A percentile compares a stretch with the other conserved stretches of the same genome.
Evolutionary conservation across 805 yeast genomes (phyloP).

Genomic region (Monosporozyma servazzii): DNA sequence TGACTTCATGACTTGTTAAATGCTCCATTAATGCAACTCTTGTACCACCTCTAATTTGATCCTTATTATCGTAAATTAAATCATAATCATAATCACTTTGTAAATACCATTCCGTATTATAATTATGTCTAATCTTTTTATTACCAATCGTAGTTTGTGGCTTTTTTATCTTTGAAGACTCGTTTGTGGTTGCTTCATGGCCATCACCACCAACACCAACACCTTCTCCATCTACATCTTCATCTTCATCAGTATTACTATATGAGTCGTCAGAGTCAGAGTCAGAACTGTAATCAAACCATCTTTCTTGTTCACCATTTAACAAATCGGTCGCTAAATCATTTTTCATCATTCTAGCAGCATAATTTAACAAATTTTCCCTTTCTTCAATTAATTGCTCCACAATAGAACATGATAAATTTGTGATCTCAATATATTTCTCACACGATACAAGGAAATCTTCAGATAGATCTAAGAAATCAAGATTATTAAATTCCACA

Average conservation of each 20-base stretch:
- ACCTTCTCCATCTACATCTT: not conserved
- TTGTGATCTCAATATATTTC: slow-evolving; percentile 30
- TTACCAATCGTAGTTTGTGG: not conserved
- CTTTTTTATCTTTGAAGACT: slow-evolving; percentile 12
- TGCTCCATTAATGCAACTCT: slow-evolving; percentile 69
- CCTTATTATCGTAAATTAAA: slow-evolving; percentile 54
- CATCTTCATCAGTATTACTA: slow-evolving; percentile 1
- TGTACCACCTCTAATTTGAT: slow-evolving; percentile 76
- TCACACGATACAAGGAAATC: slow-evolving; percentile 27
- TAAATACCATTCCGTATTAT: slow-evolving; percentile 57
- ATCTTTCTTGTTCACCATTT: slow-evolving; percentile 37
- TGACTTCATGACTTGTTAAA: slow-evolving; percentile 61
- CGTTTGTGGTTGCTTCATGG: not conserved
- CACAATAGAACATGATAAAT: slow-evolving; percentile 33
- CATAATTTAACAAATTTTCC: slow-evolving; percentile 59
- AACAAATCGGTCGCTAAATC: slow-evolving; percentile 54
- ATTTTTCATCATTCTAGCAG: slow-evolving; percentile 70
- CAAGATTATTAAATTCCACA: slow-evolving; percentile 33
- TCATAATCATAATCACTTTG: slow-evolving; percentile 57
- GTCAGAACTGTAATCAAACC: slow-evolving; percentile 23
- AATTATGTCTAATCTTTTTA: slow-evolving; percentile 1
- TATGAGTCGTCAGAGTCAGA: slow-evolving; percentile 13
- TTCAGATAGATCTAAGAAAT: slow-evolving; percentile 28
- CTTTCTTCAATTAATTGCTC: slow-evolving; percentile 60
- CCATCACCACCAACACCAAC: slow-evolving; percentile 1